Percentiles rank a stretch among this genome's conserved stretches.
Conservation (phyloP, 2,329 filamentous ascomycete species). For the Scopulariopsis brevicaulis region DNA sequence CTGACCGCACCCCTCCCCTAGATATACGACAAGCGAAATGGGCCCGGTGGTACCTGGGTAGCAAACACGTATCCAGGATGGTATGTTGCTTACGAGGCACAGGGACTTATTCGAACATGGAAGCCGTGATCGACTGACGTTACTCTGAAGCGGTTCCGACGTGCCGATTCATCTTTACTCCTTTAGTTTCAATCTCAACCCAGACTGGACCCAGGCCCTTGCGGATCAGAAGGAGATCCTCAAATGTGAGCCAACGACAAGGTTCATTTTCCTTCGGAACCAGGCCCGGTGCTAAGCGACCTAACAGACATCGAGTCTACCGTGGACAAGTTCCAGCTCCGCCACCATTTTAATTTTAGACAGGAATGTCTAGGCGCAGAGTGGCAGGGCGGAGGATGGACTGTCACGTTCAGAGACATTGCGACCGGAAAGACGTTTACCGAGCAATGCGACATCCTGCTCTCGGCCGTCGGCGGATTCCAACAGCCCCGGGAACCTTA, state of each 20-base stretch:
- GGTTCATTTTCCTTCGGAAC: conserved; percentile 3
- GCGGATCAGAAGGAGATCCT: conserved; percentile 22
- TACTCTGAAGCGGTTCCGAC: too few species aligned
- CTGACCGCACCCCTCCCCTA: too few species aligned
- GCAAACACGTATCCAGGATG: conserved; percentile 19
- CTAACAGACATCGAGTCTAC: too few species aligned
- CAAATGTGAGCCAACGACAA: conserved; percentile 12
- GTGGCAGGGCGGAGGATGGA: conserved; percentile 11
- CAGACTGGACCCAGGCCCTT: conserved; percentile 22
- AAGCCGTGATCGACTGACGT: background rate
- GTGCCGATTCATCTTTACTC: conserved; percentile 21
- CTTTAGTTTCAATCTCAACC: conserved; percentile 27
- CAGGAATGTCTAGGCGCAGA: conserved; percentile 12
- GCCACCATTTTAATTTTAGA: conserved; percentile 10
- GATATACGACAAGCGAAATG: conserved; percentile 18
- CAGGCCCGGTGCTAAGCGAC: too few species aligned
- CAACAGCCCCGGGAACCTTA: conserved; percentile 13
- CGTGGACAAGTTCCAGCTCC: background rate
- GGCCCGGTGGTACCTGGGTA: conserved; percentile 18
- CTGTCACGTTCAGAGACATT: conserved; percentile 10
- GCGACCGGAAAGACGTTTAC: conserved; percentile 9
- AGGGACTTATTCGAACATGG: conserved; percentile 13
- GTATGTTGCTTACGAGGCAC: conserved; percentile 14
- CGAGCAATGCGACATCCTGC: conserved; percentile 9
- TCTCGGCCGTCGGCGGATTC: conserved; percentile 16